Conservation (phyloP, 306 rosid genomes). For the Purshia tridentata region DNA sequence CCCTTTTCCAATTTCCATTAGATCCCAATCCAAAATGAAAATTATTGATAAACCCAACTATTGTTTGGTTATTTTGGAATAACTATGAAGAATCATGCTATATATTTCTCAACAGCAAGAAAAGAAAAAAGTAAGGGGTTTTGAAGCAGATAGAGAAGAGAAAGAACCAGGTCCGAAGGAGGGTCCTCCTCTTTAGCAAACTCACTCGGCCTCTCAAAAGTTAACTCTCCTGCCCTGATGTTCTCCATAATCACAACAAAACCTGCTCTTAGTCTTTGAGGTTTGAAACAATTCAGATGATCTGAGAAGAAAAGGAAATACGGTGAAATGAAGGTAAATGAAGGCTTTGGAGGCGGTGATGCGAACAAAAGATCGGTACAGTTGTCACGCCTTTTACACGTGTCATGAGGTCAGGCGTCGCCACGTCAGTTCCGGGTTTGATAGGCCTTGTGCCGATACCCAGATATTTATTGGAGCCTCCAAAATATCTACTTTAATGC, state of each 20-base stretch:
- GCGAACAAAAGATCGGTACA: constrained; percentile 47
- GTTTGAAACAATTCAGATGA: background rate
- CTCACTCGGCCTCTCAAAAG: constrained; percentile 3
- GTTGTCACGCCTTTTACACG: constrained; percentile 80
- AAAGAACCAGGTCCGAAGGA: constrained; percentile 23
- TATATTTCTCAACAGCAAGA: background rate
- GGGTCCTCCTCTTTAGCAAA: constrained; percentile 17
- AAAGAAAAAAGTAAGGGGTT: background rate
- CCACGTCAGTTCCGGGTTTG: constrained; percentile 50
- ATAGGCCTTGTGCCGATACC: background rate
- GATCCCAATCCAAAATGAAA: constrained; percentile 9
- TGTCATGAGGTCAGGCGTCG: constrained; percentile 49
- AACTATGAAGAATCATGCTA: background rate
- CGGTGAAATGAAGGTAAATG: background rate
- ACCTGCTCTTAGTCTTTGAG: background rate
- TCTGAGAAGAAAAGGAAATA: background rate
- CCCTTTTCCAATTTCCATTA: constrained; percentile 1
- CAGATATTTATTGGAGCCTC: constrained; percentile 53
- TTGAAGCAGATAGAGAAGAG: background rate
- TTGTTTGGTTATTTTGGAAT: background rate
- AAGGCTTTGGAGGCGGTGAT: constrained; percentile 26
- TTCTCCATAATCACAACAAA: constrained; percentile 17
- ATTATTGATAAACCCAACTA: background rate
- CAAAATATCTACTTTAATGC: constrained; percentile 49
- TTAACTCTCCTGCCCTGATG: constrained; percentile 18